Conservation (phyloP, 78 protist genomes). For the Pigoraptor vietnamica region DNA sequence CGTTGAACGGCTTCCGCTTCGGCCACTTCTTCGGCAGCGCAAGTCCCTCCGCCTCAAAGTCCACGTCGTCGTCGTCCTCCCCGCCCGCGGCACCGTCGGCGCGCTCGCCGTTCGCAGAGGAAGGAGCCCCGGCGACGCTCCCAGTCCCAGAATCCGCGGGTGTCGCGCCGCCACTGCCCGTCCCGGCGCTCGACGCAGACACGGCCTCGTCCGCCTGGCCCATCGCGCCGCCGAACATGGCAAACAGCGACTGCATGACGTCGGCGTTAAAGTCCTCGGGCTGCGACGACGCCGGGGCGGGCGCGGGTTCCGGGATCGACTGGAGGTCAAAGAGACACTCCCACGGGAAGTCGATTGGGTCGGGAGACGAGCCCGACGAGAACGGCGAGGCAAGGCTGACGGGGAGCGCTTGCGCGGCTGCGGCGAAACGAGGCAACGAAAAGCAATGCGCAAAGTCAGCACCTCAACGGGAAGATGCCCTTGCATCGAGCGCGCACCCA, state of each 20-base stretch:
- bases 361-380: neutral
- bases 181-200: too few relatives aligned
- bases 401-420: too few relatives aligned
- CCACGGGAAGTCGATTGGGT: neutral
- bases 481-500: too few relatives aligned
- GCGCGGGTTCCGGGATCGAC: neutral
- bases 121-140: neutral
- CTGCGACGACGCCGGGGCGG: neutral
- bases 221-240: neutral
- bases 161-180: neutral
- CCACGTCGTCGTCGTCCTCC: neutral
- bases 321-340: neutral
- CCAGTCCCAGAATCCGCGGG: neutral
- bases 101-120: neutral
- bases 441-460: too few relatives aligned
- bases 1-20: neutral
- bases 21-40: neutral
- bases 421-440: too few relatives aligned
- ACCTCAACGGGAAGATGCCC: too few relatives aligned
- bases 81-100: neutral
- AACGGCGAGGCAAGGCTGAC: neutral
- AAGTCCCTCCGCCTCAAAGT: neutral
- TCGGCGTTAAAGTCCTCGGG: neutral
- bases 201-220: neutral
- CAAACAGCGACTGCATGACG: neutral